A percentile compares a stretch with the other conserved stretches of the same genome.
These are phyloP conservation scores for Brassica incana DNA, from an alignment of 345 rosid genomes.

Conservation along the genomic window DNA sequence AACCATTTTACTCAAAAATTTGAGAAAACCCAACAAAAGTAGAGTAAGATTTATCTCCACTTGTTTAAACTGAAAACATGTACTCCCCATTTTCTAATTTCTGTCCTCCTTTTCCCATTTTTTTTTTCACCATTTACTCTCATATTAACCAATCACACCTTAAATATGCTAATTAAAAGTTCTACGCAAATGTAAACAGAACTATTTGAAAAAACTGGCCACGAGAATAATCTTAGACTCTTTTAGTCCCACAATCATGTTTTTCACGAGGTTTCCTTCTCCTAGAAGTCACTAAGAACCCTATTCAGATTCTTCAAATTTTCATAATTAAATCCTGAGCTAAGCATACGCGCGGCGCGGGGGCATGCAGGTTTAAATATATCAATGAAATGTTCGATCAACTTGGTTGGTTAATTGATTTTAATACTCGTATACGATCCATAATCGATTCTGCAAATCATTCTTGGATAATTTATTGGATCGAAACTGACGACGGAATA, in stretches of 20 bases:
- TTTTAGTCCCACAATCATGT: slow-evolving; percentile 3
- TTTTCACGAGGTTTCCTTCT: slow-evolving; percentile 3
- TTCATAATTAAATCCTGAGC: slow-evolving; percentile 2
- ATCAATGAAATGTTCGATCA: neutral
- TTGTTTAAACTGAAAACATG: too few relatives aligned
- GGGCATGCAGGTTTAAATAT: neutral
- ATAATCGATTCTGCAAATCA: neutral
- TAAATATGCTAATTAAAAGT: neutral
- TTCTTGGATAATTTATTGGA: neutral
- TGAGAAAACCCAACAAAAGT: too few relatives aligned
- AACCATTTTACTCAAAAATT: too few relatives aligned
- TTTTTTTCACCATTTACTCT: too few relatives aligned
- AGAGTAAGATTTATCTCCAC: too few relatives aligned
- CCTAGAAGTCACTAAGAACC: slow-evolving; percentile 29
- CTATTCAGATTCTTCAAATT: slow-evolving; percentile 28
- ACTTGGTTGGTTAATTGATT: neutral
- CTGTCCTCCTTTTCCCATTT: too few relatives aligned
- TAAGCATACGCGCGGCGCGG: neutral
- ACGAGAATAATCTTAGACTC: slow-evolving; percentile 16
- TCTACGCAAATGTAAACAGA: slow-evolving; percentile 17
- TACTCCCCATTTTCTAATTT: too few relatives aligned
- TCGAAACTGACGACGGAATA: neutral
- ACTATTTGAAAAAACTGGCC: neutral
- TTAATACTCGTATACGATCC: neutral
- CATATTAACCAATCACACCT: too few relatives aligned